These are phyloP conservation scores for Schizophyllum commune DNA, from an alignment of 1,284 basidiomycete species.

Conservation along the genomic window DNA sequence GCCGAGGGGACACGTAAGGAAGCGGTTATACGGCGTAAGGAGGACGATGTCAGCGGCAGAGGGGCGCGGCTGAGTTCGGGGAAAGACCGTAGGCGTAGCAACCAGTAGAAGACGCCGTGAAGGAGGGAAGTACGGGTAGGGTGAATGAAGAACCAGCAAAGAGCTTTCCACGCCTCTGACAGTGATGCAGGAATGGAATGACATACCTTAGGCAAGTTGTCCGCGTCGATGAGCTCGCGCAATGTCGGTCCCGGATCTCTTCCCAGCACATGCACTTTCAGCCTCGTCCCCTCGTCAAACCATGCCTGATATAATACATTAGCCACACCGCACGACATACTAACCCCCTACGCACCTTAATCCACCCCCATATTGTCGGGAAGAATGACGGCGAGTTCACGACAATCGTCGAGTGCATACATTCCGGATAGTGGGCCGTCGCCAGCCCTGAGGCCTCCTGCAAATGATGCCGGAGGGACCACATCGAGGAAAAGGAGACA, in stretches of 20 bases:
- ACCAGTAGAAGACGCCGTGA: not conserved
- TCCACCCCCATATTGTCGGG: constrained; percentile 71
- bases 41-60: too few relatives aligned
- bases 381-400: constrained; percentile 76
- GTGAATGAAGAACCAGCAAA: not conserved
- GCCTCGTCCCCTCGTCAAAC: constrained; percentile 70
- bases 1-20: too few relatives aligned
- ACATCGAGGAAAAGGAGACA: constrained; percentile 57
- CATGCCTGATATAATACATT: constrained; percentile 33
- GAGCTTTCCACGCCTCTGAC: too few relatives aligned
- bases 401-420: constrained; percentile 52
- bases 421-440: constrained; percentile 76
- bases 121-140: not conserved
- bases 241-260: constrained; percentile 45
- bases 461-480: constrained; percentile 59
- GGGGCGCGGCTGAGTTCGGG: too few relatives aligned
- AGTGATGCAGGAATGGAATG: too few relatives aligned
- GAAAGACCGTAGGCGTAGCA: too few relatives aligned
- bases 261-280: constrained; percentile 63
- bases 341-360: constrained; percentile 40
- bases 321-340: not conserved
- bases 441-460: constrained; percentile 67
- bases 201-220: constrained; percentile 44
- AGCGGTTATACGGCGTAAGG: too few relatives aligned
- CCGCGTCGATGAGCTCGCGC: constrained; percentile 41